Evolutionary conservation across 371 early-diverging fungal genomes (phyloP).

Genomic region (Mortierella sp.): DNA sequence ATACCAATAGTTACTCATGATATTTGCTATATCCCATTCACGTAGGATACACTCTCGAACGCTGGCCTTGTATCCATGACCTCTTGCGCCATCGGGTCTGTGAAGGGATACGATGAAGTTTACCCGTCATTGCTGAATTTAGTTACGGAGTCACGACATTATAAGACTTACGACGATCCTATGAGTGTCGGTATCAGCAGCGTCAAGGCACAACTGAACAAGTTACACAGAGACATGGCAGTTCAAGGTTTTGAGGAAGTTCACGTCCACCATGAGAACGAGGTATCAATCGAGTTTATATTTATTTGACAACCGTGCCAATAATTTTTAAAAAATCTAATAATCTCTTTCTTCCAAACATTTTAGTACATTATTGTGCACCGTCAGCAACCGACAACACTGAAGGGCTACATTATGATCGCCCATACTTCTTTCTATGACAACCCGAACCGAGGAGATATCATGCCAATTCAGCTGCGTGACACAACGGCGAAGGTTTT

Average conservation of each 20-base stretch:
- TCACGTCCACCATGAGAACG: conserved; percentile 95
- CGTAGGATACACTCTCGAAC: conserved; percentile 87
- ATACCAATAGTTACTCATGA: not conserved
- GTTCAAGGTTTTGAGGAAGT: conserved; percentile 88
- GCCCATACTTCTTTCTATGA: conserved; percentile 88
- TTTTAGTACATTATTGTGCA: conserved; percentile 87
- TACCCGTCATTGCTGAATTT: conserved; percentile 89
- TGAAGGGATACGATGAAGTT: conserved; percentile 96
- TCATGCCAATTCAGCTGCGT: conserved; percentile 75
- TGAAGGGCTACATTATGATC: conserved; percentile 92
- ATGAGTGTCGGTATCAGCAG: conserved; percentile 70
- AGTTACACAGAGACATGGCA: conserved; percentile 86
- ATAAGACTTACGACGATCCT: conserved; percentile 65
- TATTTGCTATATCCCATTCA: not conserved
- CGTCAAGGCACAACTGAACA: conserved; percentile 81
- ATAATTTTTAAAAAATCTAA: not conserved
- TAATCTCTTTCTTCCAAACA: not conserved
- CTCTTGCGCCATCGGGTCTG: conserved; percentile 92
- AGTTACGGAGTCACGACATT: conserved; percentile 87
- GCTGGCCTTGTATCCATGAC: conserved; percentile 93
- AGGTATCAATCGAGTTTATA: conserved; percentile 54
- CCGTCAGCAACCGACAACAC: conserved; percentile 90
- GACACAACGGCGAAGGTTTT: conserved; percentile 67
- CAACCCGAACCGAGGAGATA: conserved; percentile 43
- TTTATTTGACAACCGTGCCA: not conserved